Percentiles rank a stretch among this genome's conserved stretches.
Conservation (phyloP, 805 yeast genomes). For the Kazachstania psychrophila region DNA sequence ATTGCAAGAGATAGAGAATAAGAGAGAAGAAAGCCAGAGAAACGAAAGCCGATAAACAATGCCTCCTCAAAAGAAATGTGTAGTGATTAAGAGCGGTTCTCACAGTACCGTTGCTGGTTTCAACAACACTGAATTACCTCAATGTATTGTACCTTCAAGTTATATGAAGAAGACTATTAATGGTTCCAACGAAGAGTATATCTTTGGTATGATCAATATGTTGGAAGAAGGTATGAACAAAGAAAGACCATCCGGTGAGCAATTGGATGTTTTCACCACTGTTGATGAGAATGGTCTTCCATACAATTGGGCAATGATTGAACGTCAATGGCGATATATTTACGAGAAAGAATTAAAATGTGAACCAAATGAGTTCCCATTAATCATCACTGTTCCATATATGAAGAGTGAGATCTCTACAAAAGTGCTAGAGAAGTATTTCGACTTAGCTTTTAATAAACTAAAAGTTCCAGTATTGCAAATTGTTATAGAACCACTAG, state of each 20-base stretch:
- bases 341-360: constrained; percentile 43
- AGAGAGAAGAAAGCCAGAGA: too few species aligned
- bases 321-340: constrained; percentile 58
- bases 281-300: constrained; percentile 45
- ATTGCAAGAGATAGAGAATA: neutral
- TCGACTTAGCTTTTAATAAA: constrained; percentile 67
- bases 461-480: constrained; percentile 70
- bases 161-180: constrained; percentile 34
- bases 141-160: constrained; percentile 46
- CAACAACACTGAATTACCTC: constrained; percentile 55
- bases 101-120: constrained; percentile 60
- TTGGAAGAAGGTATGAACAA: constrained; percentile 11
- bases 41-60: too few species aligned
- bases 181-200: constrained; percentile 6
- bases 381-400: constrained; percentile 38
- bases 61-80: constrained; percentile 35
- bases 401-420: constrained; percentile 13
- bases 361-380: constrained; percentile 53
- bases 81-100: constrained; percentile 64
- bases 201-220: constrained; percentile 27
- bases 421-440: constrained; percentile 45
- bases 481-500: constrained; percentile 65
- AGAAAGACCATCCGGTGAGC: constrained; percentile 3
- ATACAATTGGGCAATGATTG: constrained; percentile 65
- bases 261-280: constrained; percentile 38